Percentiles rank a stretch among this genome's conserved stretches.
Evolutionary conservation across 345 rosid genomes (phyloP).

Genomic region (Acer negundo): DNA sequence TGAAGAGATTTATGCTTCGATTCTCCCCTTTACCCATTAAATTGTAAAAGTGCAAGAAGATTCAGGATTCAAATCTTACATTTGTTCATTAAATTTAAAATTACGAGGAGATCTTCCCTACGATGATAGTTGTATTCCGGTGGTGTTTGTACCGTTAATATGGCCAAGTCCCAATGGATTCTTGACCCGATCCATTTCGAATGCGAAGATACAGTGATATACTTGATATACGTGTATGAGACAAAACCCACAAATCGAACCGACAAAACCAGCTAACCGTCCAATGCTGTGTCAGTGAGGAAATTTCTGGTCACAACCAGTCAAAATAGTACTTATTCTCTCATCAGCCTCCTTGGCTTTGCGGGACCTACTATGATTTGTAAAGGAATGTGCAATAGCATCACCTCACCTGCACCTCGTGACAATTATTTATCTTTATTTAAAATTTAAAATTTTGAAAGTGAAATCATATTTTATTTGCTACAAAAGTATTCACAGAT

Average conservation of each 20-base stretch:
- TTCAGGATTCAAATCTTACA: no score
- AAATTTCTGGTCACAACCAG: slow-evolving; percentile 6
- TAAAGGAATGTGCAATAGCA: not conserved
- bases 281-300: not conserved
- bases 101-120: no score
- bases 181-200: no score
- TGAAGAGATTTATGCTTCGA: no score
- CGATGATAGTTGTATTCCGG: no score
- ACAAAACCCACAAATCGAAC: not conserved
- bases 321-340: not conserved
- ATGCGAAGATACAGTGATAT: no score
- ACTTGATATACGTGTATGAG: not conserved
- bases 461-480: no score
- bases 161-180: no score
- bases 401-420: not conserved
- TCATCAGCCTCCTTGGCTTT: accelerated
- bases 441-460: not conserved
- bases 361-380: not conserved
- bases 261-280: slow-evolving; percentile 10
- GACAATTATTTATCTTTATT: not conserved
- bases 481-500: not conserved
- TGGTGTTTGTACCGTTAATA: no score
- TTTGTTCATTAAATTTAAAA: no score
- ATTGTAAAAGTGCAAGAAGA: no score
- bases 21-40: no score